A percentile compares a stretch with the other conserved stretches of the same genome.
phyloP scores from a whole-genome alignment of 1,284 basidiomycete species.

The Ustilago trichophora region DNA sequence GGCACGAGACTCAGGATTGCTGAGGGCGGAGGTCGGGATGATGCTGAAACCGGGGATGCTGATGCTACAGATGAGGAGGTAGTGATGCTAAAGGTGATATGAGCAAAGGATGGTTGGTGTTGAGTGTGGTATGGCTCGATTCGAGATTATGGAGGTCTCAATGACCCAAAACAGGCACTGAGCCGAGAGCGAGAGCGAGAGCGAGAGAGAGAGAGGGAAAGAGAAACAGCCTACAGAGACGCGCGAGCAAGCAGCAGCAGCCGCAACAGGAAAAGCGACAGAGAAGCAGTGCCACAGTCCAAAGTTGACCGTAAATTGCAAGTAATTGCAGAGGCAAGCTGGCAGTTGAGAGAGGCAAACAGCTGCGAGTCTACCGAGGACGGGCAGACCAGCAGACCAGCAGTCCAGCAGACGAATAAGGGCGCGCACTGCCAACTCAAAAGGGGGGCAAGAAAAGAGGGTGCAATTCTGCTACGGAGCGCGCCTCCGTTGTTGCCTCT shows the following conservation, averaged over 20 bases:
- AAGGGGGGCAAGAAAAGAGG: too few species aligned
- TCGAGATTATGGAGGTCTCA: not conserved
- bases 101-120: not conserved
- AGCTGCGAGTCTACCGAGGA: too few species aligned
- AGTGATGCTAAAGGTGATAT: not conserved
- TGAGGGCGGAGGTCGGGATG: not conserved
- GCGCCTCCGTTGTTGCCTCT: too few species aligned
- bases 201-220: not conserved
- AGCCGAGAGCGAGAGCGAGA: not conserved
- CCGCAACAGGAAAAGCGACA: not conserved
- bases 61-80: not conserved
- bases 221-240: not conserved
- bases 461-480: too few species aligned
- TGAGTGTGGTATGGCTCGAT: not conserved
- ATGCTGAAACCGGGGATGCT: not conserved
- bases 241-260: too few species aligned
- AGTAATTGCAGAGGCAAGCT: too few species aligned
- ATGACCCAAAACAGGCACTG: constrained; percentile 3
- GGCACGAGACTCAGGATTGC: not conserved
- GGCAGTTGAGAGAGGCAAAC: too few species aligned
- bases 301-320: too few species aligned
- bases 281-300: too few species aligned
- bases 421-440: too few species aligned
- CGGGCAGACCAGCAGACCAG: too few species aligned
- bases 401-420: too few species aligned